A percentile compares a stretch with the other conserved stretches of the same genome.
Evolutionary conservation across 2,329 filamentous ascomycete genomes (phyloP).

Genomic region (Xylaria multiplex): DNA sequence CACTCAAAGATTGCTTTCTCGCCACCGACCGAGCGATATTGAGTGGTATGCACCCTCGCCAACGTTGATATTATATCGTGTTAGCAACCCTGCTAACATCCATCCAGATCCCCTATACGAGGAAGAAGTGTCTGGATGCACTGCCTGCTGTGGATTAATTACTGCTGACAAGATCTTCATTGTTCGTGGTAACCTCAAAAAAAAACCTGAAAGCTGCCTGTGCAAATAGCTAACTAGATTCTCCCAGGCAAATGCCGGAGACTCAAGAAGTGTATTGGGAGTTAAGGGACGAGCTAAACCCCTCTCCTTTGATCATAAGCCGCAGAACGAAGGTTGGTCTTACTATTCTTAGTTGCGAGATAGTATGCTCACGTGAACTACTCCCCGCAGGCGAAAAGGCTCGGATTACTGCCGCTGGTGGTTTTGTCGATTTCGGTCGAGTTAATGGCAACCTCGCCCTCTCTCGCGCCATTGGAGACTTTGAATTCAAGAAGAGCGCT

Average conservation of each 20-base stretch:
- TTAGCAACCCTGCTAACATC: conserved; percentile 34
- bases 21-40: conserved; percentile 96
- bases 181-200: conserved; percentile 68
- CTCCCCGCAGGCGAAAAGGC: conserved; percentile 82
- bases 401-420: conserved; percentile 92
- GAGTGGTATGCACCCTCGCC: conserved; percentile 71
- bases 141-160: conserved; percentile 89
- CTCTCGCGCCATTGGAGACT: conserved; percentile 97
- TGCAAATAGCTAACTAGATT: conserved; percentile 42
- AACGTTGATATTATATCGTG: background rate
- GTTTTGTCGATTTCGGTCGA: conserved; percentile 97
- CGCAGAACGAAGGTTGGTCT: conserved; percentile 88
- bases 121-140: conserved; percentile 98
- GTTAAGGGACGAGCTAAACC: conserved; percentile 98
- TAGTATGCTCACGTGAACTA: conserved; percentile 28
- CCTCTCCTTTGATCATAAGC: conserved; percentile 99
- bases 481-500: conserved; percentile 99
- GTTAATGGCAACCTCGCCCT: conserved; percentile 98
- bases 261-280: conserved; percentile 92
- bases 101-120: conserved; percentile 89
- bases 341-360: background rate
- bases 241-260: conserved; percentile 91
- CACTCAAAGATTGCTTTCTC: conserved; percentile 95
- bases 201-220: conserved; percentile 25
- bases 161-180: conserved; percentile 93